These are phyloP conservation scores for Syzygium oleosum DNA, from an alignment of 345 rosid species.

Conservation along the genomic window DNA sequence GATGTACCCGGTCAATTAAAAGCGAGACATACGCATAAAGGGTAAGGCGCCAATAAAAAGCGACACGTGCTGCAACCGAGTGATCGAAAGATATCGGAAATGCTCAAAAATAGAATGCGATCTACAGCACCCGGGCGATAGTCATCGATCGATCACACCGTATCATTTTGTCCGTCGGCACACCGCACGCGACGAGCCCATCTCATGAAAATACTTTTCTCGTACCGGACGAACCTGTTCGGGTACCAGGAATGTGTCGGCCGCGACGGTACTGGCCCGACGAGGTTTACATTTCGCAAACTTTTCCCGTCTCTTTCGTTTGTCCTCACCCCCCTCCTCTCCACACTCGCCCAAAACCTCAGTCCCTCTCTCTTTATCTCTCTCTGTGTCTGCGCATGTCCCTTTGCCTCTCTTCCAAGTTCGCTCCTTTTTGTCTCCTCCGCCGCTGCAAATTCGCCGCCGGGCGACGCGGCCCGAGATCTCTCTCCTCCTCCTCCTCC, in stretches of 20 bases:
- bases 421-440: background rate
- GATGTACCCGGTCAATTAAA: too few species aligned
- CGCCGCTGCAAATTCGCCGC: background rate
- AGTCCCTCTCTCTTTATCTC: background rate
- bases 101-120: background rate
- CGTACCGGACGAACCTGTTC: background rate
- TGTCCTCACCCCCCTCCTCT: background rate
- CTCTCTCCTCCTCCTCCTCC: background rate
- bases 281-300: background rate
- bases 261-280: background rate
- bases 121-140: too few species aligned
- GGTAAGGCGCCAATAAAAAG: too few species aligned
- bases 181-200: background rate
- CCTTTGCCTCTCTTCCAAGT: background rate
- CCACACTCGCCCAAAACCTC: background rate
- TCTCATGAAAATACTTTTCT: background rate
- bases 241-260: background rate
- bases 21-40: background rate
- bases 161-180: background rate
- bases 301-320: background rate
- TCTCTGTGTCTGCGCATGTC: background rate
- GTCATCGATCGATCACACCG: too few species aligned
- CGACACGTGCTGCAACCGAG: background rate
- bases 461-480: background rate
- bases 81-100: too few species aligned